Conservation (phyloP, 2,329 filamentous ascomycete species). For the Tolypocladium ophioglossoides region DNA sequence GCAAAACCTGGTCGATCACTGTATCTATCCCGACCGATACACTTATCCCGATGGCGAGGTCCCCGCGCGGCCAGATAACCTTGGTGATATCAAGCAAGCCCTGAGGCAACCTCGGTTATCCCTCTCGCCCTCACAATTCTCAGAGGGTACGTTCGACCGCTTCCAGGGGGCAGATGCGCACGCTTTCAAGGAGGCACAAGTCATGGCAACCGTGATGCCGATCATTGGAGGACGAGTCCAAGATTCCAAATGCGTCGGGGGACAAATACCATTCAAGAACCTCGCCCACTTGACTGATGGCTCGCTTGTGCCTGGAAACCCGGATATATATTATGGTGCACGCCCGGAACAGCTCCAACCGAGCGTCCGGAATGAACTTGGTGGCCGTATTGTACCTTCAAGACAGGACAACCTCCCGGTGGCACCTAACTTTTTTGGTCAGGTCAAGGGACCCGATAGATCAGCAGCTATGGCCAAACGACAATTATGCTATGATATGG, state of each 20-base stretch:
- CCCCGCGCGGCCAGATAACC: slow-evolving; percentile 8
- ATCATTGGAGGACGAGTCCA: slow-evolving; percentile 16
- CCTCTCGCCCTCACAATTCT: slow-evolving; percentile 24
- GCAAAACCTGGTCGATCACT: slow-evolving; percentile 7
- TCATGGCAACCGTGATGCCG: slow-evolving; percentile 15
- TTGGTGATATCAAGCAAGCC: slow-evolving; percentile 7
- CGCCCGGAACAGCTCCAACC: slow-evolving; percentile 14
- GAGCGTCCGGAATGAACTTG: slow-evolving; percentile 13
- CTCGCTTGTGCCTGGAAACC: slow-evolving; percentile 16
- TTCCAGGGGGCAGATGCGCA: slow-evolving; percentile 17
- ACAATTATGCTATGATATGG: slow-evolving; percentile 24
- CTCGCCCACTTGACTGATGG: slow-evolving; percentile 24
- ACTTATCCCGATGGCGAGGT: slow-evolving; percentile 6
- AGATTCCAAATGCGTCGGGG: slow-evolving; percentile 11
- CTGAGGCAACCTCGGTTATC: slow-evolving; percentile 12
- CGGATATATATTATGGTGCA: slow-evolving; percentile 23
- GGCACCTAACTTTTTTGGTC: slow-evolving; percentile 27
- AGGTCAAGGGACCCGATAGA: slow-evolving; percentile 22
- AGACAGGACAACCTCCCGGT: slow-evolving; percentile 18
- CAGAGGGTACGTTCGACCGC: slow-evolving; percentile 15
- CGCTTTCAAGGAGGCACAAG: slow-evolving; percentile 17
- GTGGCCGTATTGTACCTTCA: slow-evolving; percentile 20
- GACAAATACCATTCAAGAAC: slow-evolving; percentile 21
- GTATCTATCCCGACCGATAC: slow-evolving; percentile 5
- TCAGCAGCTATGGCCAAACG: slow-evolving; percentile 12